These are phyloP conservation scores for Ilyonectria sp. DNA, from an alignment of 2,329 filamentous ascomycete species.

Conservation along the genomic window DNA sequence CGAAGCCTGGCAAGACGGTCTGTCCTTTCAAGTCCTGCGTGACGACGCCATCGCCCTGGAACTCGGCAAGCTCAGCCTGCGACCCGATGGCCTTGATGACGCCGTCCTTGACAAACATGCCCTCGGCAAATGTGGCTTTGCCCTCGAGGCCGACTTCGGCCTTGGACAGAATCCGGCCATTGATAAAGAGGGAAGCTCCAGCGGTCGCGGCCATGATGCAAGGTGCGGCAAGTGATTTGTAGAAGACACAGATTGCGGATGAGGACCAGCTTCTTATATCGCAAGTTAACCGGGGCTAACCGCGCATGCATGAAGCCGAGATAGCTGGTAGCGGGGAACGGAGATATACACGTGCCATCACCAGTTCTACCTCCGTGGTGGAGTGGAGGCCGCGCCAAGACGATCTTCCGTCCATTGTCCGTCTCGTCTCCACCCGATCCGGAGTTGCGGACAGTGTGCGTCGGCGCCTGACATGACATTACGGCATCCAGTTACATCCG, in stretches of 20 bases:
- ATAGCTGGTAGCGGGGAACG: conserved; percentile 12
- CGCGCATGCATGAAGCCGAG: conserved; percentile 4
- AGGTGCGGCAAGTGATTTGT: too few species aligned
- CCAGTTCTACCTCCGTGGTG: neutral
- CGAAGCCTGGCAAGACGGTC: conserved; percentile 68
- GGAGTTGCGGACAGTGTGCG: neutral
- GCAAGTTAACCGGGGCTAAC: conserved; percentile 6
- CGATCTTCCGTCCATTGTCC: neutral
- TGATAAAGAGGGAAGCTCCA: conserved; percentile 41
- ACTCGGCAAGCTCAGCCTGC: conserved; percentile 46
- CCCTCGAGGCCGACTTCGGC: conserved; percentile 43
- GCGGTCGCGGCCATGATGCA: conserved; percentile 32
- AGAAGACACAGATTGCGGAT: neutral
- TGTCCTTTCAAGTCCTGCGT: conserved; percentile 50
- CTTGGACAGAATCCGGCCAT: conserved; percentile 49
- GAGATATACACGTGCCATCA: conserved; percentile 23
- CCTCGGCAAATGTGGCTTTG: conserved; percentile 49
- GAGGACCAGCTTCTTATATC: conserved; percentile 12
- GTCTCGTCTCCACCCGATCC: neutral
- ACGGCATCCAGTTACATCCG: neutral
- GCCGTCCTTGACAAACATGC: conserved; percentile 54
- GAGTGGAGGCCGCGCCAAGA: conserved; percentile 1
- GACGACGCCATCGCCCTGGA: conserved; percentile 14
- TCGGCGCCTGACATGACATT: neutral
- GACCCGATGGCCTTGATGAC: conserved; percentile 54